Conservation (phyloP, 1,284 basidiomycete species). For the Austropuccinia psidii region DNA sequence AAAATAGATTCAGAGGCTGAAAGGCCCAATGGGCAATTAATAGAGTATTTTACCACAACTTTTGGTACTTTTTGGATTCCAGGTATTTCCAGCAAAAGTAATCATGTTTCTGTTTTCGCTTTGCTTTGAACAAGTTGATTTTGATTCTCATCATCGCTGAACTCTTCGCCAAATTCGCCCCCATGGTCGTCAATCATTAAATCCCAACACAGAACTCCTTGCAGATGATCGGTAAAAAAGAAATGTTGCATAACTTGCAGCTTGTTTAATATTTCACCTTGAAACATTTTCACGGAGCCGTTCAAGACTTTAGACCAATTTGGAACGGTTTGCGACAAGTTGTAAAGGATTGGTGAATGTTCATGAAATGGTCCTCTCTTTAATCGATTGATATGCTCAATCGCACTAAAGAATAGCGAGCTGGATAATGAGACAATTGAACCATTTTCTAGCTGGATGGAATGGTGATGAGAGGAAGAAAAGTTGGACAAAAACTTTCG, state of each 20-base stretch:
- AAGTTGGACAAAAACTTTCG: constrained; percentile 34
- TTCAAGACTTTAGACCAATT: constrained; percentile 81
- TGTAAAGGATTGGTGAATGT: constrained; percentile 65
- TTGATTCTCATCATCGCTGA: too few relatives aligned
- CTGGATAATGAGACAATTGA: constrained; percentile 88
- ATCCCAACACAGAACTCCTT: too few relatives aligned
- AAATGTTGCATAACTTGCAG: constrained; percentile 95
- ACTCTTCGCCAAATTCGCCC: too few relatives aligned
- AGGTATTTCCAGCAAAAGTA: too few relatives aligned
- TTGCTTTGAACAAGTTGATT: too few relatives aligned
- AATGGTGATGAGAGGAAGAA: constrained; percentile 61
- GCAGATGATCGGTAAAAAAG: constrained; percentile 49
- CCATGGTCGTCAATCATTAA: too few relatives aligned
- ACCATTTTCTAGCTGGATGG: constrained; percentile 63
- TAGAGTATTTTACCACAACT: too few relatives aligned
- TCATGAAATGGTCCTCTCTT: constrained; percentile 44
- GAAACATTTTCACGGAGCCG: constrained; percentile 92
- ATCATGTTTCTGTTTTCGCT: too few relatives aligned
- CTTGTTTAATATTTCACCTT: constrained; percentile 89
- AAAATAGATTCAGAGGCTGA: too few relatives aligned
- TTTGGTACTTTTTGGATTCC: too few relatives aligned
- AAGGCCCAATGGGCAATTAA: too few relatives aligned
- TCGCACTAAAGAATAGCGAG: constrained; percentile 43
- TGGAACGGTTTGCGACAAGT: constrained; percentile 73
- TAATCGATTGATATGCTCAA: constrained; percentile 38